Evolutionary conservation across 495 filamentous ascomycete species (phyloP).

Genomic region (Hyaloscypha bicolor): DNA sequence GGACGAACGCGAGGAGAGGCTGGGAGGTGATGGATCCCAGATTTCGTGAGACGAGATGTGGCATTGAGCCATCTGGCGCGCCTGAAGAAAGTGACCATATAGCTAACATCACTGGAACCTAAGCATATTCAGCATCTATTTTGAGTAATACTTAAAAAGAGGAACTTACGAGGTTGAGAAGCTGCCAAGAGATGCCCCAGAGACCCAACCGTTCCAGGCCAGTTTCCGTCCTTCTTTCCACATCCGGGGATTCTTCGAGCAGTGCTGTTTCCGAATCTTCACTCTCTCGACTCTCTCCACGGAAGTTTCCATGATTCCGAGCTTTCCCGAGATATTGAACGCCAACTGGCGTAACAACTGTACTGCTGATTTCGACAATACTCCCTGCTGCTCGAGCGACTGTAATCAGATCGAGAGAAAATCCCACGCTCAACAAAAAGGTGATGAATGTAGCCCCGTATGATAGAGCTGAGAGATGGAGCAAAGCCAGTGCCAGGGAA

Average conservation of each 20-base stretch:
- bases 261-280: constrained; percentile 4
- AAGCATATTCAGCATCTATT: constrained; percentile 13
- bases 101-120: constrained; percentile 43
- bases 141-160: constrained; percentile 1
- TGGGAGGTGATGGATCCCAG: constrained; percentile 11
- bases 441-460: constrained; percentile 64
- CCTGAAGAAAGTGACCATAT: constrained; percentile 34
- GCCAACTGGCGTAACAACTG: constrained; percentile 44
- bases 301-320: constrained; percentile 24
- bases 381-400: constrained; percentile 54
- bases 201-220: constrained; percentile 45
- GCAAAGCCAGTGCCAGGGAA: constrained; percentile 54
- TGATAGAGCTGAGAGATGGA: constrained; percentile 62
- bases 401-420: constrained; percentile 54
- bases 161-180: constrained; percentile 40
- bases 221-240: constrained; percentile 31
- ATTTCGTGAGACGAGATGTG: constrained; percentile 1
- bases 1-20: constrained; percentile 26
- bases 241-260: not conserved
- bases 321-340: constrained; percentile 39
- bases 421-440: constrained; percentile 58
- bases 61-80: not conserved
- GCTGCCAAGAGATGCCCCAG: constrained; percentile 45
- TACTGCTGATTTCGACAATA: constrained; percentile 53
- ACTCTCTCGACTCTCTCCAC: not conserved